Conservation (phyloP, 2,329 filamentous ascomycete genomes). For the Hirsutella rhossiliensis region DNA sequence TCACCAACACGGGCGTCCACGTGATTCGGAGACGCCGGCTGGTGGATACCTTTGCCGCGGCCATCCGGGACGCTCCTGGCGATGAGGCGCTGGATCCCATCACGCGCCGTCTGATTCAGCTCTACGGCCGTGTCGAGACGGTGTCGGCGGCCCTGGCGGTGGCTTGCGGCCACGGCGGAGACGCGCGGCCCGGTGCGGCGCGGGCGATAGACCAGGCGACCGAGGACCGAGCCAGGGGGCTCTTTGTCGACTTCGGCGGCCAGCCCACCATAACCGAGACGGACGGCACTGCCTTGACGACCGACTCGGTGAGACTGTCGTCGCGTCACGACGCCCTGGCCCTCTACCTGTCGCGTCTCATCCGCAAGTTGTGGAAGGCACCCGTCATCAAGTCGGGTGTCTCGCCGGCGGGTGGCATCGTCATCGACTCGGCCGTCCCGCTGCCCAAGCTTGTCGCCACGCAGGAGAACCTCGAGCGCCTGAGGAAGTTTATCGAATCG, state of each 20-base stretch:
- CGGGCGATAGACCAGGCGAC: constrained; percentile 76
- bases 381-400: constrained; percentile 50
- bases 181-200: constrained; percentile 56
- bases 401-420: constrained; percentile 44
- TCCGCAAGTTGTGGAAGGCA: constrained; percentile 79
- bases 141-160: constrained; percentile 87
- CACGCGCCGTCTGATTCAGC: constrained; percentile 69
- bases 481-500: constrained; percentile 72
- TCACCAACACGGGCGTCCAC: constrained; percentile 86
- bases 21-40: constrained; percentile 72
- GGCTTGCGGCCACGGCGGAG: constrained; percentile 84
- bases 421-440: constrained; percentile 55
- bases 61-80: constrained; percentile 60
- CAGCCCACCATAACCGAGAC: constrained; percentile 72
- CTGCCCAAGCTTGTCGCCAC: constrained; percentile 59
- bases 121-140: constrained; percentile 81
- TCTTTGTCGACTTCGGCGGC: constrained; percentile 87
- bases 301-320: constrained; percentile 78
- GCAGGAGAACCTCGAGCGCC: constrained; percentile 67
- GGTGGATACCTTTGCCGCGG: constrained; percentile 82
- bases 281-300: constrained; percentile 56
- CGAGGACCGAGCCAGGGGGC: constrained; percentile 70
- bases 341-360: constrained; percentile 76
- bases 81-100: constrained; percentile 74
- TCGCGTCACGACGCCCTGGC: constrained; percentile 81